These are phyloP conservation scores for Akanthomyces uredinophilus DNA, from an alignment of 2,329 filamentous ascomycete species.

Conservation along the genomic window DNA sequence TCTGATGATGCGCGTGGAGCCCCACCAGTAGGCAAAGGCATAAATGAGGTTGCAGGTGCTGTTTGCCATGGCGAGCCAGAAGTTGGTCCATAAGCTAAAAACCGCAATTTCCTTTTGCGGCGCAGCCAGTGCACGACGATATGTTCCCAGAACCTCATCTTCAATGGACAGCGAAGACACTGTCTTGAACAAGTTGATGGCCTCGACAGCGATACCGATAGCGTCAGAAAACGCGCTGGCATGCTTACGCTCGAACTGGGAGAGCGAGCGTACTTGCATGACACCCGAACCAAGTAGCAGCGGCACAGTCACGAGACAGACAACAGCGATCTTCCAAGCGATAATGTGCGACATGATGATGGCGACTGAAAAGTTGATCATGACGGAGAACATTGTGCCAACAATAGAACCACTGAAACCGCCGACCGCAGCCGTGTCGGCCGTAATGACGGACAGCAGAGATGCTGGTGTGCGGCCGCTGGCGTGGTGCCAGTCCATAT, in stretches of 20 bases:
- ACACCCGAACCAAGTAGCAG: constrained; percentile 64
- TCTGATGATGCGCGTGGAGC: constrained; percentile 61
- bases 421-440: constrained; percentile 61
- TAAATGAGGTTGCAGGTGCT: constrained; percentile 63
- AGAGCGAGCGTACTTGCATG: constrained; percentile 60
- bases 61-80: constrained; percentile 57
- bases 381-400: constrained; percentile 62
- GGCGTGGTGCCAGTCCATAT: constrained; percentile 67
- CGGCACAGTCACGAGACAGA: constrained; percentile 64
- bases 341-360: constrained; percentile 66
- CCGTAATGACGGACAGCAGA: constrained; percentile 63
- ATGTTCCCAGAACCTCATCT: constrained; percentile 46
- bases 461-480: constrained; percentile 55
- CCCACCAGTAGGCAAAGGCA: constrained; percentile 77
- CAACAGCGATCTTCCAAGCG: constrained; percentile 71
- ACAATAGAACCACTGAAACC: constrained; percentile 67
- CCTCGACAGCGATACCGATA: constrained; percentile 61
- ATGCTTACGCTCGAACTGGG: constrained; percentile 57
- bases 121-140: constrained; percentile 44
- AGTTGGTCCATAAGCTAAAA: constrained; percentile 47
- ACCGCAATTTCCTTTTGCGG: constrained; percentile 50
- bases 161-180: constrained; percentile 52
- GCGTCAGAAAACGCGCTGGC: constrained; percentile 60
- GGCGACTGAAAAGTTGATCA: constrained; percentile 62
- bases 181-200: constrained; percentile 61